phyloP scores from a whole-genome alignment of 1,284 basidiomycete genomes.

The Pascua sp. region DNA sequence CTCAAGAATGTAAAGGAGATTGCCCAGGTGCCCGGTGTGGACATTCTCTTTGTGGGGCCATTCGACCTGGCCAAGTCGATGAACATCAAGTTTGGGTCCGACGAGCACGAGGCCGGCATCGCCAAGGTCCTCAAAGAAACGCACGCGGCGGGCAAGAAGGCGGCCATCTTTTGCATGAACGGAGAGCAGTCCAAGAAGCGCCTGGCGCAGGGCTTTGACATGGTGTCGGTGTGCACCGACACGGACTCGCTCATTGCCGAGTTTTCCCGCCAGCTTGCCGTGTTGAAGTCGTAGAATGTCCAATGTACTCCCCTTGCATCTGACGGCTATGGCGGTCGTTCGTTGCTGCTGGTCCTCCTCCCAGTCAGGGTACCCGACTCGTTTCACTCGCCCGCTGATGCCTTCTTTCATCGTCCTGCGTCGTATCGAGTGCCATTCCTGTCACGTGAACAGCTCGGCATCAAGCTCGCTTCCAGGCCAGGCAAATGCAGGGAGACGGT shows the following conservation, averaged over 20 bases:
- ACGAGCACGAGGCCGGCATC: slow-evolving; percentile 31
- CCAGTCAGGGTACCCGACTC: no score
- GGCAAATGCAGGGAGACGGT: no score
- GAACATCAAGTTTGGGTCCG: slow-evolving; percentile 25
- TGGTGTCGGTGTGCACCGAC: slow-evolving; percentile 36
- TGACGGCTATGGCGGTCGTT: no score
- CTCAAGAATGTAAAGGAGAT: slow-evolving; percentile 42
- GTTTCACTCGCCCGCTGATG: no score
- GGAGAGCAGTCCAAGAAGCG: slow-evolving; percentile 25
- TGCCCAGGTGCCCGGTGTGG: slow-evolving; percentile 35
- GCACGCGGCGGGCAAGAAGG: slow-evolving; percentile 33
- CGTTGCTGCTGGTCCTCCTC: no score
- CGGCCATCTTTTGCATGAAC: slow-evolving; percentile 32
- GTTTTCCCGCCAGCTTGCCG: slow-evolving; percentile 9
- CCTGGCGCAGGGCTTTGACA: slow-evolving; percentile 32
- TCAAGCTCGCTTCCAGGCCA: no score
- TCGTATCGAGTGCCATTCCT: no score
- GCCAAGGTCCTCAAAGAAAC: slow-evolving; percentile 31
- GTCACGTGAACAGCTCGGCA: no score
- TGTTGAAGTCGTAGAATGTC: not conserved
- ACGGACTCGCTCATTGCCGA: slow-evolving; percentile 10
- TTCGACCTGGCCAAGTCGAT: slow-evolving; percentile 38
- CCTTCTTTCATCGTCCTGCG: no score
- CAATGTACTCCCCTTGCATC: not conserved
- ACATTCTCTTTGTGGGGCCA: slow-evolving; percentile 20